Evolutionary conservation across 1,284 basidiomycete species (phyloP), one percentile per base, ranked within the genome.

Genomic region (Exobasidium cylindrosporum): DNA sequence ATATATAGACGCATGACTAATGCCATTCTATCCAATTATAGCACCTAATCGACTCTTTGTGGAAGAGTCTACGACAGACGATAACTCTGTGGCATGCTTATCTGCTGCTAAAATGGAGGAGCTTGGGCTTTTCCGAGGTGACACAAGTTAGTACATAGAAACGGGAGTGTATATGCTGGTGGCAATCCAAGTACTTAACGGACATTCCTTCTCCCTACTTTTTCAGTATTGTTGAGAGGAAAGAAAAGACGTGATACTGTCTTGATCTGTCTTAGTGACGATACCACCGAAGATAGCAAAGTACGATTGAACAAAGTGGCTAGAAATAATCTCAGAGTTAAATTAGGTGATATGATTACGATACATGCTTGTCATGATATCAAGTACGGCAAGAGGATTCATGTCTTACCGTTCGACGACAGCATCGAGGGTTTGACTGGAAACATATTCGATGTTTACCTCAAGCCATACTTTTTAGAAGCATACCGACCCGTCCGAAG

Each of bases 381-480:
- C 85, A 97, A 97, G 82, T 99, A 99, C 81, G 96, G 96, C 74
- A 98, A 98, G 82, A 89, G 95, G 61, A 88, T 99, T 49, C 96
- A 98, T 81, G 86, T 98, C 60, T 84, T 99, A 26, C 96, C 96
- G 11, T 98, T 99, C 78, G 94, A 97, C 77, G 96, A 99, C 84
- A 97, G 95, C 10, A 85, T 98, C 67, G 96, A 98, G 83, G 96
- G 85, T 73, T 85, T 99, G 55, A 95, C 92, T 70, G 96, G 96
- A 32, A 98, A 98, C 83, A 86, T 99, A 69, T 99, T 98, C 76
- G 96, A 99, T 78, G 94, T 98, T 54, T 98, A 95, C 83, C 87
- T 99, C 69, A 97, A 86, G 84, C 96, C 95, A 0, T 99, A 99
- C 83, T 99, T 99, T 89, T 87, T 98, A n/a, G 96, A 98, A 83